Base-by-base conservation (phyloP, 2,329 filamentous ascomycete species). In the Westerdykella ornata region DNA sequence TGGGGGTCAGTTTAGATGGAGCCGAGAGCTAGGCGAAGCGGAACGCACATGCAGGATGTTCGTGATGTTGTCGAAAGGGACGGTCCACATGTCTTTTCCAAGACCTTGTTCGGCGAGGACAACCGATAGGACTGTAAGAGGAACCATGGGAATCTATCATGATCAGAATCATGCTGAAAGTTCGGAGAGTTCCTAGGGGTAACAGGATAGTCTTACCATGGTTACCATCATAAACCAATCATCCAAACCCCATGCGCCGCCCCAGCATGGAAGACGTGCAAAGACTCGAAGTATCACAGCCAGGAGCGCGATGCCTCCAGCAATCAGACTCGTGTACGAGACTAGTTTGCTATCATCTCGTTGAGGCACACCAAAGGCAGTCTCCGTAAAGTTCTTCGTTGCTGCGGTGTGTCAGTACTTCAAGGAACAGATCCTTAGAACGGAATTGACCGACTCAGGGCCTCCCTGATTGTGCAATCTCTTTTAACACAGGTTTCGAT, bases 1-100 rank as follows among this genome's bases (percentile, higher is more conserved):
- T 7, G 3, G 8, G 22, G 4, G 38, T 7, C 11, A 3, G 2
- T 37, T 15, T 36, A 36, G 33, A 11, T 4, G 20, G n/a, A 18
- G 13, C 13, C 35, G 19, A 19, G 6, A n/a, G 15, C 13, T 26
- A 38, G 18, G 14, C 15, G 18, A 28, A 6, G 7, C 1, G 20
- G 4, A 17, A 42, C 52, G 42, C 45, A 58, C 59, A 31, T 63
- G 59, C 6, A 66, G 54, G 19, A 78, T 72, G 1, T 53, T 49
- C 6, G 67, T 72, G 30, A 78, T 68, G n/a, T 67, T 59, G 0
- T 65, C 52, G 1, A 63, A 55, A 0, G 61, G 48, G 2, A 78
- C 46, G 0, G 69, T 71, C 74, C 73, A 78, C 19, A 76, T 66
- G 42, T 78, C 74, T 14, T 57, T 67, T 1, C 74, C 72, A 5